Percentiles rank a stretch among this genome's conserved stretches.
These are phyloP conservation scores for Rhodotorula paludigena DNA, from an alignment of 768 basidiomycete species.

Conservation along the genomic window DNA sequence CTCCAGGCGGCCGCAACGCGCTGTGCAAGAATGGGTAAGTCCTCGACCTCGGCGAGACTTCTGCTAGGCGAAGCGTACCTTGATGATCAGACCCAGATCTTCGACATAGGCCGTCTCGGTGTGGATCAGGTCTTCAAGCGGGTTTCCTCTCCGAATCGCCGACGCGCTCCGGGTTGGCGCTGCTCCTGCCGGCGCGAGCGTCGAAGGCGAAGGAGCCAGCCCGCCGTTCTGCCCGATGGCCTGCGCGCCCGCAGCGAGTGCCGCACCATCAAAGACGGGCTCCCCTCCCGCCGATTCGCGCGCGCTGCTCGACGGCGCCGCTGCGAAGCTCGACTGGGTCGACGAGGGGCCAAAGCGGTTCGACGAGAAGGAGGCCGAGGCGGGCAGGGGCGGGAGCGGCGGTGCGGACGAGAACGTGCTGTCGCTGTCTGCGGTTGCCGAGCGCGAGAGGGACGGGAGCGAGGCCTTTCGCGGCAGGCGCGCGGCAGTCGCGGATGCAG, in stretches of 20 bases:
- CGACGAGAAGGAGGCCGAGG: slow-evolving; percentile 11
- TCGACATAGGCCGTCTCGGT: slow-evolving; percentile 91
- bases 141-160: too few relatives aligned
- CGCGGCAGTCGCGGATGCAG: too few relatives aligned
- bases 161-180: neutral
- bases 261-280: slow-evolving; percentile 20
- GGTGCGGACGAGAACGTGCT: neutral
- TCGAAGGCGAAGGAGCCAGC: too few relatives aligned
- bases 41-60: neutral
- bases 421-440: neutral
- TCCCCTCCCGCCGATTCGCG: slow-evolving; percentile 28
- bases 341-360: neutral
- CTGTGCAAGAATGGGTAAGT: slow-evolving; percentile 49
- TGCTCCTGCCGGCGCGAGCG: too few relatives aligned
- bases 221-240: too few relatives aligned
- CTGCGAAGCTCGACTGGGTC: neutral
- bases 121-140: slow-evolving; percentile 84
- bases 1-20: slow-evolving; percentile 99
- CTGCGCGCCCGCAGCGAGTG: neutral
- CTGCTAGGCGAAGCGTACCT: slow-evolving; percentile 56
- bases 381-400: slow-evolving; percentile 8
- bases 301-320: neutral
- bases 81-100: slow-evolving; percentile 78
- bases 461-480: slow-evolving; percentile 19
- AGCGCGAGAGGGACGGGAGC: neutral